Evolutionary conservation across 805 yeast species (phyloP).

Genomic region (Groenewaldozyma salmanticensis): DNA sequence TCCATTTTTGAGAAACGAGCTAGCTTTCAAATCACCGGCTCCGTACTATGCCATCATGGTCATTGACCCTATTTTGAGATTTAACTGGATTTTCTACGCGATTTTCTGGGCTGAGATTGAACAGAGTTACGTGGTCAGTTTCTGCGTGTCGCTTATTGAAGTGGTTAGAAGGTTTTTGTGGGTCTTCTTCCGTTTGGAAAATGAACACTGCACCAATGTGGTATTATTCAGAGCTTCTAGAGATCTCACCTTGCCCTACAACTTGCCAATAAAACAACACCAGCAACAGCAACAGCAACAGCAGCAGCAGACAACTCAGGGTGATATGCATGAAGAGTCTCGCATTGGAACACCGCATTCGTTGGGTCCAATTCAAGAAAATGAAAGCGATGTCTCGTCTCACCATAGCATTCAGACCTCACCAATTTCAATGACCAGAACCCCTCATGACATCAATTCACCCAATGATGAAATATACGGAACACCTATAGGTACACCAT

Average conservation of each 20-base stretch:
- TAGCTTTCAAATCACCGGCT: constrained; percentile 50
- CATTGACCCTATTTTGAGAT: constrained; percentile 62
- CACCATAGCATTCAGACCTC: too few species aligned
- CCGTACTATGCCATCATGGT: constrained; percentile 69
- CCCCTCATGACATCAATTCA: constrained; percentile 2
- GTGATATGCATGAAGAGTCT: background rate
- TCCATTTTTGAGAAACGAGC: constrained; percentile 56
- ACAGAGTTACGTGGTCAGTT: constrained; percentile 82
- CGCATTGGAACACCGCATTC: background rate
- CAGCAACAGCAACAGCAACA: background rate
- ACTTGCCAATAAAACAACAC: constrained; percentile 1
- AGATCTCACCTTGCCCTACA: constrained; percentile 79
- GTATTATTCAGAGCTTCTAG: constrained; percentile 77
- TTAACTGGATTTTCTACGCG: constrained; percentile 89
- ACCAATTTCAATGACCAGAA: background rate
- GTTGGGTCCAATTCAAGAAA: background rate
- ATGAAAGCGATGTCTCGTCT: constrained; percentile 3
- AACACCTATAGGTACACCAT: background rate
- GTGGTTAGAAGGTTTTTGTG: constrained; percentile 75
- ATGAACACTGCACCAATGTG: constrained; percentile 90
- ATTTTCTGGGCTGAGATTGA: constrained; percentile 66
- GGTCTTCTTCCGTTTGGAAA: constrained; percentile 89
- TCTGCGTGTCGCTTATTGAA: constrained; percentile 75
- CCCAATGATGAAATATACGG: too few species aligned
- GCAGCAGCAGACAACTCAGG: constrained; percentile 1